Percentiles rank a stretch among this genome's conserved stretches.
Evolutionary conservation across 306 rosid genomes (phyloP).

Genomic region (Morella rubra): DNA sequence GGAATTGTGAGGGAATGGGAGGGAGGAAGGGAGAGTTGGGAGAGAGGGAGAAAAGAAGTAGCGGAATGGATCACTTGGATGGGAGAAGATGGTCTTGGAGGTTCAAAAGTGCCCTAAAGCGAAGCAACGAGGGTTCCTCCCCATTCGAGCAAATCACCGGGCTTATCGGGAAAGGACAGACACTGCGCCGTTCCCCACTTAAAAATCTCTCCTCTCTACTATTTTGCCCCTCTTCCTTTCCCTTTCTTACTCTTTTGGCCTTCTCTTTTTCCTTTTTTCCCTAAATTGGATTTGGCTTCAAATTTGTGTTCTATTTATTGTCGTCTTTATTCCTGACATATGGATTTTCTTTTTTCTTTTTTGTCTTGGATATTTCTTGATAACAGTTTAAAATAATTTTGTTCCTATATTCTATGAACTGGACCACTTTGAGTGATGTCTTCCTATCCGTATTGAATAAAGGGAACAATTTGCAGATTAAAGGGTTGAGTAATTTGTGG

Average conservation of each 20-base stretch:
- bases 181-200: constrained; percentile 40
- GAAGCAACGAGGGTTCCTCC: constrained; percentile 19
- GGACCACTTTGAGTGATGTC: no score
- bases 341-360: no score
- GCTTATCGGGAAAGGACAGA: constrained; percentile 48
- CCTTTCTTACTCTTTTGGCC: constrained; percentile 18
- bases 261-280: not conserved
- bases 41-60: no score
- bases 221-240: constrained; percentile 16
- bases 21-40: not conserved
- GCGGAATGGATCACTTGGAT: not conserved
- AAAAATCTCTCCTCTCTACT: constrained; percentile 13
- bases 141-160: constrained; percentile 42
- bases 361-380: no score
- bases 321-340: no score
- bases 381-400: no score
- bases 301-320: no score
- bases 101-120: constrained; percentile 10
- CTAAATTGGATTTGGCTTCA: no score
- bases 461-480: no score
- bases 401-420: no score
- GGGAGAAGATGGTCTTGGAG: not conserved
- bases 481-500: no score
- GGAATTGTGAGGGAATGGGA: constrained; percentile 18
- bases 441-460: no score